These are phyloP conservation scores for Sporopachydermia lactativora DNA, from an alignment of 805 yeast genomes.

Conservation along the genomic window DNA sequence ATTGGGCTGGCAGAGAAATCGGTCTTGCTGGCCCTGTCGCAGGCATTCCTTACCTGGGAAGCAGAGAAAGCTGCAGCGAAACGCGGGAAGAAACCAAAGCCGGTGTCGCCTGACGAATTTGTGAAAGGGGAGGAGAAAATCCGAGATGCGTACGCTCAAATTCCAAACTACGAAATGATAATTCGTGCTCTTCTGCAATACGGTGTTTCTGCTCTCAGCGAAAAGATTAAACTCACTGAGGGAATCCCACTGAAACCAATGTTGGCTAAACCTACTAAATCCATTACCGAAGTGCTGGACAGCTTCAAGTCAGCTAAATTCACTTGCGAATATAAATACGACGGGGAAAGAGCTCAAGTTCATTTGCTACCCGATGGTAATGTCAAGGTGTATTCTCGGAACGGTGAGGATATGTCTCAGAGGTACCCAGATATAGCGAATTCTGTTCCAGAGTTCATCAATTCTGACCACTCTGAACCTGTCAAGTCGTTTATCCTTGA, in stretches of 20 bases:
- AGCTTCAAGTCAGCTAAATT: constrained; percentile 73
- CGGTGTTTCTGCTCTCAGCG: constrained; percentile 54
- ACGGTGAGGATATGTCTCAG: constrained; percentile 94
- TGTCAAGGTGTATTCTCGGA: constrained; percentile 76
- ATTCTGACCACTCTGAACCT: constrained; percentile 15
- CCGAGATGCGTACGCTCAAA: constrained; percentile 76
- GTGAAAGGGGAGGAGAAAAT: constrained; percentile 62
- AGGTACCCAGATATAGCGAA: constrained; percentile 83
- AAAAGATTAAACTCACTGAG: constrained; percentile 65
- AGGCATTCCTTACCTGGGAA: constrained; percentile 63
- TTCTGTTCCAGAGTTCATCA: constrained; percentile 46
- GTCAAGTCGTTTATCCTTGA: constrained; percentile 63
- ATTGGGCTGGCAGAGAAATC: constrained; percentile 93
- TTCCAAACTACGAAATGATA: constrained; percentile 79
- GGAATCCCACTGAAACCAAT: constrained; percentile 95
- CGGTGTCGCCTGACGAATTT: constrained; percentile 27
- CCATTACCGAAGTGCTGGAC: constrained; percentile 84
- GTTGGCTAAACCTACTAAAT: constrained; percentile 96
- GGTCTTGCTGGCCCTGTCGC: constrained; percentile 70
- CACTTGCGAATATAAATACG: constrained; percentile 94
- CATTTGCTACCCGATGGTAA: constrained; percentile 46
- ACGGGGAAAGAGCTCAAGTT: constrained; percentile 95
- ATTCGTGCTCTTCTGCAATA: constrained; percentile 48
- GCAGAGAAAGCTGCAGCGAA: constrained; percentile 18
- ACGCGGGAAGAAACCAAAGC: constrained; percentile 14